Evolutionary conservation across 2,329 filamentous ascomycete species (phyloP).

Genomic region (Cladosporium sp.): DNA sequence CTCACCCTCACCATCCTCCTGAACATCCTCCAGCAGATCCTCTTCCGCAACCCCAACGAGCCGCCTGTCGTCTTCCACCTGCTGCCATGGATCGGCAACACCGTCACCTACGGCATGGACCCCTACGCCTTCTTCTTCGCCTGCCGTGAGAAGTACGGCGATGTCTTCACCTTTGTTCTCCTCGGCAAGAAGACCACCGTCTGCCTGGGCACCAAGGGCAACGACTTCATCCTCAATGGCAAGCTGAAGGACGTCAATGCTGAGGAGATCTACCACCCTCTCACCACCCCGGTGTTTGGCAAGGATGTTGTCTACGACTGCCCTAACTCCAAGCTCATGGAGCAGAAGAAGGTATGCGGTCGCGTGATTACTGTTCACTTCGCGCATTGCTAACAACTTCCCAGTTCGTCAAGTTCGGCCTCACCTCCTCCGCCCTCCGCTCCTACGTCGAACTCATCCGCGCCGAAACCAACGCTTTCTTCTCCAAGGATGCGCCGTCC

Average conservation of each 20-base stretch:
- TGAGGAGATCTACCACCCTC: conserved; percentile 79
- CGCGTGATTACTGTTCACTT: too few relatives aligned
- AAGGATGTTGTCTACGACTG: conserved; percentile 86
- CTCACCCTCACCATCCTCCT: conserved; percentile 56
- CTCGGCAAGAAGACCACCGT: conserved; percentile 87
- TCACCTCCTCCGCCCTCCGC: conserved; percentile 67
- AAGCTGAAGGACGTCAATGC: conserved; percentile 85
- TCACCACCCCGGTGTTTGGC: conserved; percentile 68
- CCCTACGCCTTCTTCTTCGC: conserved; percentile 77
- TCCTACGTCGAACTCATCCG: conserved; percentile 75
- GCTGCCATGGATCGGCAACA: conserved; percentile 75
- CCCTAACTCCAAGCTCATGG: conserved; percentile 87
- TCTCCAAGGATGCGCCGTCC: conserved; percentile 55
- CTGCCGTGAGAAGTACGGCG: conserved; percentile 74
- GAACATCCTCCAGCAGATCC: conserved; percentile 73
- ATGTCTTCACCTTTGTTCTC: conserved; percentile 83
- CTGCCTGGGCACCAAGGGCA: conserved; percentile 72
- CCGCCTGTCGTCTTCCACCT: conserved; percentile 59
- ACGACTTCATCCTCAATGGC: conserved; percentile 87
- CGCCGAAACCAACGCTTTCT: conserved; percentile 65
- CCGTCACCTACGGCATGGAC: conserved; percentile 90
- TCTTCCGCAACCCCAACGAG: conserved; percentile 60
- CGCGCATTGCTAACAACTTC: too few relatives aligned
- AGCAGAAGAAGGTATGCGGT: conserved; percentile 76
- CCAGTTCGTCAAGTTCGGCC: conserved; percentile 76